Evolutionary conservation across 148 eudicot species (phyloP).

Genomic region (Tetragonia tetragonoides): DNA sequence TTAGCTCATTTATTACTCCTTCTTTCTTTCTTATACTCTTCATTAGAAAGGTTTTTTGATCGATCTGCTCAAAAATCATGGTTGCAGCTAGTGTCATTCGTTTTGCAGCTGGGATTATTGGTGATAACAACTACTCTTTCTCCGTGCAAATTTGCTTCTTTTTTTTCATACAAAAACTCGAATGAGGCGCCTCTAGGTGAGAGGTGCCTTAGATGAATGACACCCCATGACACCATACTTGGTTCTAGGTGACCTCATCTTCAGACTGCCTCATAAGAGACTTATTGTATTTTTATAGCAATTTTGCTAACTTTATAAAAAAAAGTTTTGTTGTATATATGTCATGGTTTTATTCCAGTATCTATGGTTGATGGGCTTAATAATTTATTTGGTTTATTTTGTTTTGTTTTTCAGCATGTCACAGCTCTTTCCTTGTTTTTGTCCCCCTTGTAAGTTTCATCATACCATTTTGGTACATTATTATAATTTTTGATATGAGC

Average conservation of each 20-base stretch:
- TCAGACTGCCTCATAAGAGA: too few relatives aligned
- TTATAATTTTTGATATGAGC: not conserved
- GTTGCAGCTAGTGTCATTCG: slow-evolving; percentile 32
- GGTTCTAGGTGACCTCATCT: too few relatives aligned
- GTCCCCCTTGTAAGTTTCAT: slow-evolving; percentile 59
- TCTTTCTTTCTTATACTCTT: not conserved
- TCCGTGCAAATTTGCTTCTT: not conserved
- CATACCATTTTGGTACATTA: not conserved
- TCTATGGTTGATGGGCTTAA: not conserved
- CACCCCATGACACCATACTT: too few relatives aligned
- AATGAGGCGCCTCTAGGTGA: too few relatives aligned
- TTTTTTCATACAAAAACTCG: too few relatives aligned
- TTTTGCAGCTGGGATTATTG: slow-evolving; percentile 44
- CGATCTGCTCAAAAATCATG: slow-evolving; percentile 20
- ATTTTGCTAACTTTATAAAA: too few relatives aligned
- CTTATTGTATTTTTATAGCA: too few relatives aligned
- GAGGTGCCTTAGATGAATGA: too few relatives aligned
- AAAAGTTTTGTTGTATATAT: too few relatives aligned
- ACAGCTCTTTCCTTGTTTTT: slow-evolving; percentile 53
- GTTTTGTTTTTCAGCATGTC: slow-evolving; percentile 47
- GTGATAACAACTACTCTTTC: slow-evolving; percentile 9
- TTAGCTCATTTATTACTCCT: not conserved
- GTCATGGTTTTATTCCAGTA: not conserved
- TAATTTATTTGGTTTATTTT: not conserved
- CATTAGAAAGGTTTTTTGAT: not conserved